A percentile compares a stretch with the other conserved stretches of the same genome.
These are phyloP conservation scores for Amylocarpus encephaloides DNA, from an alignment of 2,329 filamentous ascomycete species.

Conservation along the genomic window DNA sequence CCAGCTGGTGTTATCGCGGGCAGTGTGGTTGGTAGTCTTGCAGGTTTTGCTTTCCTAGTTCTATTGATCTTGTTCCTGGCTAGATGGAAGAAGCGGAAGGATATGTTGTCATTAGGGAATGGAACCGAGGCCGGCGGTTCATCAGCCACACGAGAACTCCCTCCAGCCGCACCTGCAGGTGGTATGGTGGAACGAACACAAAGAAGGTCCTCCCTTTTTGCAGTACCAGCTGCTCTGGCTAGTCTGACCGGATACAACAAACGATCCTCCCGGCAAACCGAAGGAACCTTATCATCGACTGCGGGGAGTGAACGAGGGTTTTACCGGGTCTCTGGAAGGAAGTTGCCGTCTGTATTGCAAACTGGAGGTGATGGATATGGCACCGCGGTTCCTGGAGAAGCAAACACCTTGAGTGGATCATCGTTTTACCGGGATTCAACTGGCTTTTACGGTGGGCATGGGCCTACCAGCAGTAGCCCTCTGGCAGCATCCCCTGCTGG, in stretches of 20 bases:
- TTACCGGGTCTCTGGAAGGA: conserved; percentile 58
- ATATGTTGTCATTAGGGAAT: conserved; percentile 38
- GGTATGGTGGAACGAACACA: conserved; percentile 44
- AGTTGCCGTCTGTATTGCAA: conserved; percentile 56
- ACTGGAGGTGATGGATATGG: conserved; percentile 58
- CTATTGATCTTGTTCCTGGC: conserved; percentile 48
- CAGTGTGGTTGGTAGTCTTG: conserved; percentile 36
- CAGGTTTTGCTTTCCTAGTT: conserved; percentile 51
- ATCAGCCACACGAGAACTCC: conserved; percentile 24
- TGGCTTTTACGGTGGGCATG: conserved; percentile 34
- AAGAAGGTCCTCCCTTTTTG: conserved; percentile 38
- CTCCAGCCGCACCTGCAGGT: conserved; percentile 17
- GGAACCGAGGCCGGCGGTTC: conserved; percentile 33
- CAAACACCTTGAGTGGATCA: conserved; percentile 40
- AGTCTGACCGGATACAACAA: conserved; percentile 38
- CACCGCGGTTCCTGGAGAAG: conserved; percentile 33
- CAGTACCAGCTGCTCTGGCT: conserved; percentile 45
- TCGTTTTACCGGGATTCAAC: conserved; percentile 51
- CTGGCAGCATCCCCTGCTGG: conserved; percentile 32
- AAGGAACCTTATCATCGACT: conserved; percentile 28
- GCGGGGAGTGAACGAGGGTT: conserved; percentile 51
- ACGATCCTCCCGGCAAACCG: conserved; percentile 28
- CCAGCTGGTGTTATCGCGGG: conserved; percentile 28
- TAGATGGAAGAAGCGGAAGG: conserved; percentile 46
- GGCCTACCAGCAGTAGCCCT: conserved; percentile 2